Base-by-base conservation (phyloP, 345 rosid species). In the Clarkia xantiana region DNA sequence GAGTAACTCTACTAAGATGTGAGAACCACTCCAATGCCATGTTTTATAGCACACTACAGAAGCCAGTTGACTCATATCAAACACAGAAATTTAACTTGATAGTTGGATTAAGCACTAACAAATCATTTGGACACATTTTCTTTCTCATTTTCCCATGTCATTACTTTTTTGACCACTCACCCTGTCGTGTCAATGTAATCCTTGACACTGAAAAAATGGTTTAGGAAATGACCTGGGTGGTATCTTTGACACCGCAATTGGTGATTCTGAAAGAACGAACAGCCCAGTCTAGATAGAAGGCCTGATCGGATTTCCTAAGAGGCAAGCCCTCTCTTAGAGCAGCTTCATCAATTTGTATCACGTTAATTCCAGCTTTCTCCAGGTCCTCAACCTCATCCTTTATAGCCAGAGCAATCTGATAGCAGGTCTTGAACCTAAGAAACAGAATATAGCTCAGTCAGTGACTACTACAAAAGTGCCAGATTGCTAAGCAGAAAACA, bases 251-350 rank as follows among this genome's bases (percentile, higher is more conserved):
- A 22, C 96, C 98, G 23, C 64, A 57, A 64, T 91, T 91, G 53
- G 94, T 86, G 72, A 91, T 91, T 67, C 98, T 76, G 77, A 91
- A 91, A 52, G 98, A 91, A 78, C 84, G 98, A 36, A 86, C 98
- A 9, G 98, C 98, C 98, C 98, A 90, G 17, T 86, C 88, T 66
- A 86, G 71, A 79, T 86, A 91, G 81, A 79, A 86, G 49, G 93
- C 82, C 62, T 86, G 98, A 66, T 91, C 98, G 0, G 96, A 79
- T 61, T 91, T 91, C 89, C 96, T 79, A 14, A 86, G 89, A 64
- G 95, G 97, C 64, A 89, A 67, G 18, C 97, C 97, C 67, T 89
- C 97, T 70, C 97, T 77, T 72, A 90, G 58, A 1, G 97, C 97
- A 59, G 97, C 96, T 72, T 86, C 97, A 0, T 90, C 97, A 16